A percentile compares a stretch with the other conserved stretches of the same genome.
These are phyloP conservation scores for Astathelohania contejeani DNA, from an alignment of 371 early-diverging fungal species.

Conservation along the genomic window DNA sequence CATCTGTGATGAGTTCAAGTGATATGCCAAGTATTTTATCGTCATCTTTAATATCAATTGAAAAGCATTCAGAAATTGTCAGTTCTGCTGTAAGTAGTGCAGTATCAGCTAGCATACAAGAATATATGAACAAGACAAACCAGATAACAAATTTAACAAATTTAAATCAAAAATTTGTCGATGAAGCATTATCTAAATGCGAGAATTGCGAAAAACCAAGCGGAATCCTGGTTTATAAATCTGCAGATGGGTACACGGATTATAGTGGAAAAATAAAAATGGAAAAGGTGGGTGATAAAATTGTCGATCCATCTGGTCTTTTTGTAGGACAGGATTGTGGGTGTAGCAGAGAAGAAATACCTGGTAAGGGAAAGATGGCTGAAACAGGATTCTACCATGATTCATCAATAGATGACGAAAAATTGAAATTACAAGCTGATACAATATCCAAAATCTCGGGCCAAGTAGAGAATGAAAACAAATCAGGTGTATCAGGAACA, in stretches of 20 bases:
- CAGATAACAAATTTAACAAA: conserved; percentile 9
- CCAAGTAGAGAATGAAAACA: not conserved
- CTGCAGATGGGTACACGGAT: conserved; percentile 39
- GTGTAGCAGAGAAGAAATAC: conserved; percentile 41
- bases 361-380: conserved; percentile 39
- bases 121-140: conserved; percentile 7
- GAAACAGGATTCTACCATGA: conserved; percentile 41
- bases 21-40: not conserved
- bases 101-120: not conserved
- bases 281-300: conserved; percentile 34
- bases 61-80: not conserved
- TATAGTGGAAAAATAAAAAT: conserved; percentile 37
- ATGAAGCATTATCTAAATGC: conserved; percentile 21
- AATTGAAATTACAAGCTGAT: conserved; percentile 22
- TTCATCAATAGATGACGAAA: conserved; percentile 17
- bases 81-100: not conserved
- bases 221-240: conserved; percentile 25
- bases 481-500: not conserved
- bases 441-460: conserved; percentile 28
- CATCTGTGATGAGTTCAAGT: not conserved
- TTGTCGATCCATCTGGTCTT: conserved; percentile 46
- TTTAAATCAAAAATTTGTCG: conserved; percentile 8
- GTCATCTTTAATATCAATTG: conserved; percentile 1
- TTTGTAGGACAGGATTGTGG: conserved; percentile 51
- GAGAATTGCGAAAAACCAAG: conserved; percentile 30